Evolutionary conservation across 208 protist species (phyloP), one percentile per base, ranked within the genome.

Genomic region (Crithidia thermophila): DNA sequence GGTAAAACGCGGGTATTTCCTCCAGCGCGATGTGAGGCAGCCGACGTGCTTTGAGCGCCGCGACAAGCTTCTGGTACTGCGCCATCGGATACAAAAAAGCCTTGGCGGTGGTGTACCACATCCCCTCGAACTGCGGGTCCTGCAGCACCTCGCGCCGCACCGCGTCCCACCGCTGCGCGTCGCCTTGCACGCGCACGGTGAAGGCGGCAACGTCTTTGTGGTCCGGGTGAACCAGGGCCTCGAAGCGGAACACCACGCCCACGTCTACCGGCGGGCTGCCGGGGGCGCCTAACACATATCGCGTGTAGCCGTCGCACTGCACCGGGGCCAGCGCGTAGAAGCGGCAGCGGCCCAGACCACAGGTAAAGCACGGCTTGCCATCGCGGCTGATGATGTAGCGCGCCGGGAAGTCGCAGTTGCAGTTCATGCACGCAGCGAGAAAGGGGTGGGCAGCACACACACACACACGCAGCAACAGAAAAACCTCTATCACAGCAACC

Each of bases 1-100:
- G 91, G 58, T 93, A 95, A 53, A 91, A 95, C 13, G n/a, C 20
- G 16, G 90, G 90, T 18, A 95, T 85, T 53, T 88, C 79, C 49
- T 94, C 75, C 23, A 95, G 28, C 2, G 74, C 47, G 18, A 81
- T 57, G 37, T 62, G 52, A n/a, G 55, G 56, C 36, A 85, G 23
- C 28, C 42, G 21, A 3, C 61, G 67, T 23, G 66, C 55, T 47
- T 57, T 73, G n/a, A 96, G 64, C 7, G 67, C 72, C 21, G 47
- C 23, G 30, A 90, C 42, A 6, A 95, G 47, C 1, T 49, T 14
- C n/a, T 27, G 20, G 79, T 95, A 95, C 46, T 76, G 66, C 34
- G 68, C 47, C 60, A 90, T 82, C 4, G 80, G 65, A 67, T 90
- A 95, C 23, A 95, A 39, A 62, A 91, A 95, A 7, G 83, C 84